Evolutionary conservation across 768 basidiomycete species (phyloP).

Genomic region (Boletus pseudopeckii): DNA sequence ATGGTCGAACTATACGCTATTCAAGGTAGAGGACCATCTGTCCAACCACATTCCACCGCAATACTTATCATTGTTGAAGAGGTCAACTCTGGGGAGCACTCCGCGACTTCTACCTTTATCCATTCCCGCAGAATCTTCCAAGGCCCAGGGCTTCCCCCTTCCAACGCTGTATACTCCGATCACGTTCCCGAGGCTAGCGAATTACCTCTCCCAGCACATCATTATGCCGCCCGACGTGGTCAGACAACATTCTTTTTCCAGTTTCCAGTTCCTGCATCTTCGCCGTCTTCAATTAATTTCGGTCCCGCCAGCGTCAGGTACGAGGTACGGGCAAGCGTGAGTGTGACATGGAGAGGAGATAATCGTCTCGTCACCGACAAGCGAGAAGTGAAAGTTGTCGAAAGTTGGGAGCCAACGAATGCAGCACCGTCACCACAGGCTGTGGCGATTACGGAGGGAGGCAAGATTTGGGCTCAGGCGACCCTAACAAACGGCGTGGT

Average conservation of each 20-base stretch:
- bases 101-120: conserved; percentile 75
- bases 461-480: conserved; percentile 76
- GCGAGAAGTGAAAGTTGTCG: conserved; percentile 62
- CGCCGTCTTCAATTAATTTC: conserved; percentile 70
- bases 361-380: conserved; percentile 62
- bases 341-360: conserved; percentile 74
- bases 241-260: conserved; percentile 76
- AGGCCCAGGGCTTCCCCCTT: conserved; percentile 77
- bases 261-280: conserved; percentile 64
- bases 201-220: conserved; percentile 57
- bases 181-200: conserved; percentile 47
- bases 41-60: not conserved
- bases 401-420: conserved; percentile 40
- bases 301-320: conserved; percentile 68
- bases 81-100: conserved; percentile 72
- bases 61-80: conserved; percentile 41
- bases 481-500: conserved; percentile 58
- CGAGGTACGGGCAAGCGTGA: conserved; percentile 68
- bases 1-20: conserved; percentile 75
- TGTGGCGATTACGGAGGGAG: conserved; percentile 69
- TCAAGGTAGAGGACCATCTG: conserved; percentile 46
- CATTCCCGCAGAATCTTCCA: conserved; percentile 72
- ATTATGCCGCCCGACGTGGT: conserved; percentile 73
- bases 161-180: conserved; percentile 74
- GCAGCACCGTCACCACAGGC: conserved; percentile 46